A percentile compares a stretch with the other conserved stretches of the same genome.
Conservation (phyloP, 169 alveolate genomes). For the Theileria sp. region DNA sequence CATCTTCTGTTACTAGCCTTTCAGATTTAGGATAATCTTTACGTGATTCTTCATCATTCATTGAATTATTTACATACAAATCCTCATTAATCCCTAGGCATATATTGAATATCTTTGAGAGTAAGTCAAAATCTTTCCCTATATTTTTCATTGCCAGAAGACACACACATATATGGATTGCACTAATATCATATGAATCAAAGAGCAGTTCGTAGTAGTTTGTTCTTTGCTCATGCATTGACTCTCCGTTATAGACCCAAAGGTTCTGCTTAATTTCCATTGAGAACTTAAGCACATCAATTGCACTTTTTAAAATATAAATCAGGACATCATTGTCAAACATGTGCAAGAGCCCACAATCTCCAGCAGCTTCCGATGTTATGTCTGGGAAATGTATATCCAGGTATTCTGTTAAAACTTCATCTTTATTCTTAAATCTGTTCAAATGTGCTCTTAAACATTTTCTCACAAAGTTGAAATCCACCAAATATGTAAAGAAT, state of each 20-base stretch:
- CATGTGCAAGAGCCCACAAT: background rate
- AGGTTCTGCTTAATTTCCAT: slow-evolving; percentile 51
- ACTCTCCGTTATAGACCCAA: slow-evolving; percentile 65
- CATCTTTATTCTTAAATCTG: background rate
- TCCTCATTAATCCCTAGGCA: slow-evolving; percentile 17
- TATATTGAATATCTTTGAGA: slow-evolving; percentile 7
- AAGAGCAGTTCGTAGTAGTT: slow-evolving; percentile 28
- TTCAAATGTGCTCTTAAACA: background rate
- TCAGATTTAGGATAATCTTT: background rate
- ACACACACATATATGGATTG: slow-evolving; percentile 35
- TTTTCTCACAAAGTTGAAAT: slow-evolving; percentile 28
- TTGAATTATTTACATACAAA: background rate
- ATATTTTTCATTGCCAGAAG: slow-evolving; percentile 37
- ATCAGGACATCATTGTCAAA: slow-evolving; percentile 47
- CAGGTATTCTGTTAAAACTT: background rate
- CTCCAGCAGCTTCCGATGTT: background rate
- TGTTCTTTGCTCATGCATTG: slow-evolving; percentile 55
- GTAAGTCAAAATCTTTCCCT: background rate
- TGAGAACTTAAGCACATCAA: slow-evolving; percentile 20
- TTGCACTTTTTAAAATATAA: slow-evolving; percentile 17
- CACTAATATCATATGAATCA: slow-evolving; percentile 34
- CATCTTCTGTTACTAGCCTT: background rate
- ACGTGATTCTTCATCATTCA: background rate
- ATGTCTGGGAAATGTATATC: slow-evolving; percentile 1
- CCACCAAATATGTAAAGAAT: slow-evolving; percentile 32